These are phyloP conservation scores for Umbellularia californica DNA, from an alignment of 164 flowering plant genomes.

Conservation along the genomic window DNA sequence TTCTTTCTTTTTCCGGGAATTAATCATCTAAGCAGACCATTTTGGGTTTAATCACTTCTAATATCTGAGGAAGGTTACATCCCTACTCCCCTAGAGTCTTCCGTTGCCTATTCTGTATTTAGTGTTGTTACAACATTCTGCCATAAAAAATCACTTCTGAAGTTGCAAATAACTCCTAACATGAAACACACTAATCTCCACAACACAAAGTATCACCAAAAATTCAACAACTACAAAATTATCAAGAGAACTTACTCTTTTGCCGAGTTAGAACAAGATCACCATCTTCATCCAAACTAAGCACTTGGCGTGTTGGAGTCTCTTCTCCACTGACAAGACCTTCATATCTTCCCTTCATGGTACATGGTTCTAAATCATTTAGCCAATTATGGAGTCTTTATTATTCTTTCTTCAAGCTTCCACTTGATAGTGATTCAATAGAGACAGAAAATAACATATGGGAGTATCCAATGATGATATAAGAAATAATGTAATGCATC, in stretches of 20 bases:
- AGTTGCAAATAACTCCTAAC: too few relatives aligned
- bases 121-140: too few relatives aligned
- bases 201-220: too few relatives aligned
- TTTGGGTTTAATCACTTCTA: too few relatives aligned
- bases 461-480: neutral
- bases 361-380: slow-evolving; percentile 18
- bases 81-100: too few relatives aligned
- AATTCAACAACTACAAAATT: too few relatives aligned
- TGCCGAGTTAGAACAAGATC: slow-evolving; percentile 74
- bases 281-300: slow-evolving; percentile 69
- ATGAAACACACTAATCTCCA: too few relatives aligned
- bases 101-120: too few relatives aligned
- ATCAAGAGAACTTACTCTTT: slow-evolving; percentile 33
- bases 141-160: too few relatives aligned
- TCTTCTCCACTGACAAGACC: slow-evolving; percentile 18
- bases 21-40: too few relatives aligned
- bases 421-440: neutral
- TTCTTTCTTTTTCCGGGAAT: too few relatives aligned
- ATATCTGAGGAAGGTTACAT: too few relatives aligned
- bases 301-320: slow-evolving; percentile 14
- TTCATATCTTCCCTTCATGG: slow-evolving; percentile 8
- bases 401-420: neutral
- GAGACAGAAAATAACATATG: neutral
- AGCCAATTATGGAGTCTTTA: slow-evolving; percentile 5
- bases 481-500: neutral